Percentiles rank a stretch among this genome's conserved stretches.
Evolutionary conservation across 306 rosid species (phyloP).

Genomic region (Fragaria nilgerrensis): DNA sequence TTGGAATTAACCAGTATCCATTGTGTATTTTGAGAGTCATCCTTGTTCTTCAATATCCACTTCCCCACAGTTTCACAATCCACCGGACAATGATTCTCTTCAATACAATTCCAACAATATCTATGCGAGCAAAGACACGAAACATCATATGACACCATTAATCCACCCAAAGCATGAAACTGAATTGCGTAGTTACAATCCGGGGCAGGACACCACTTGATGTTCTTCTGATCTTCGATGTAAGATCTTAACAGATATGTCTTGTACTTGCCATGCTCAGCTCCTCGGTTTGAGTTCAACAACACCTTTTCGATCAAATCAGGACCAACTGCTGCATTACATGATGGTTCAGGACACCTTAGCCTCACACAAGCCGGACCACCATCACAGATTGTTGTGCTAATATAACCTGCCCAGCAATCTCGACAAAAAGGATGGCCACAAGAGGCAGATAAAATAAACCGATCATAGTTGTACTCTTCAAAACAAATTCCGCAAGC

Average conservation of each 20-base stretch:
- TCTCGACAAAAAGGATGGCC: slow-evolving; percentile 10
- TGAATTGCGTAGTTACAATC: background rate
- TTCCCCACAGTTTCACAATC: background rate
- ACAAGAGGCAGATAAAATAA: background rate
- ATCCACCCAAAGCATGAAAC: background rate
- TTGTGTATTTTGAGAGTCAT: background rate
- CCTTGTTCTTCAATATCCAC: slow-evolving; percentile 8
- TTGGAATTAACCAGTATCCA: background rate
- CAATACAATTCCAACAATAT: slow-evolving; percentile 4
- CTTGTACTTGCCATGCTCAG: background rate
- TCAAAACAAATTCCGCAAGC: slow-evolving; percentile 7
- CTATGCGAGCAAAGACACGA: background rate
- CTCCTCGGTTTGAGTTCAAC: background rate
- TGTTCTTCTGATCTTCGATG: background rate
- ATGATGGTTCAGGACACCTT: slow-evolving; percentile 11
- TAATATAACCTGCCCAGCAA: slow-evolving; percentile 1
- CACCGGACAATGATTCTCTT: slow-evolving; percentile 12
- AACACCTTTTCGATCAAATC: background rate
- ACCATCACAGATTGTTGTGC: background rate
- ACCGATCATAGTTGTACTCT: background rate
- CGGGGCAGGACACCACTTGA: slow-evolving; percentile 17
- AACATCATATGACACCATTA: background rate
- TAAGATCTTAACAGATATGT: background rate
- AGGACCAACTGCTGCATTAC: background rate
- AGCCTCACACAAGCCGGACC: background rate